These are phyloP conservation scores for Podaxis carcinomalis DNA, from an alignment of 768 basidiomycete genomes.

Conservation along the genomic window DNA sequence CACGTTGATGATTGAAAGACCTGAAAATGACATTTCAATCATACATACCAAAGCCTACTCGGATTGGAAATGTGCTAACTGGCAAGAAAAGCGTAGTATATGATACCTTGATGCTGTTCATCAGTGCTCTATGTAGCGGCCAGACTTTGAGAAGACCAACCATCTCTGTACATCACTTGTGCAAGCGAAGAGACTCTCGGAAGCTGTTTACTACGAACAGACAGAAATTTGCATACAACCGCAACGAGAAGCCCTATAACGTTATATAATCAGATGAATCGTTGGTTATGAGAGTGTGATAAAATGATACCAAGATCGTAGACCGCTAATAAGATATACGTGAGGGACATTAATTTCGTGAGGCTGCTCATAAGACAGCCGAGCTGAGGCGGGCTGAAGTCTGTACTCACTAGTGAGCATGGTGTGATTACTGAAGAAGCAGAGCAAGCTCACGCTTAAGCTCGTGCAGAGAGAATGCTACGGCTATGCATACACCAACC, in stretches of 20 bases:
- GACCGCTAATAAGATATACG: not conserved
- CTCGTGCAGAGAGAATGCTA: not conserved
- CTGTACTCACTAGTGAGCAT: not conserved
- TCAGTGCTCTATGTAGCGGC: no score
- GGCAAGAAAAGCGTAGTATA: not conserved
- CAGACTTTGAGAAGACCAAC: not conserved
- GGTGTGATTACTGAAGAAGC: no score
- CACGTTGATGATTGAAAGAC: constrained; percentile 3
- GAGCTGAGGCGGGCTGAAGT: not conserved
- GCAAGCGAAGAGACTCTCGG: not conserved
- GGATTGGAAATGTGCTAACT: not conserved
- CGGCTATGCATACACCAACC: not conserved
- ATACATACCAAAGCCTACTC: not conserved
- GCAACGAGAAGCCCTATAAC: not conserved
- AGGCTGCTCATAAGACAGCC: not conserved
- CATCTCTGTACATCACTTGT: constrained; percentile 1
- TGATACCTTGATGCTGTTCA: not conserved
- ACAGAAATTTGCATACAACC: not conserved
- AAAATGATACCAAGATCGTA: not conserved
- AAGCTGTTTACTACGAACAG: not conserved
- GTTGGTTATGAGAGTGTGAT: not conserved
- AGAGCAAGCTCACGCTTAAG: not conserved
- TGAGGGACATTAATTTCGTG: not conserved
- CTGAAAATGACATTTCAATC: not conserved
- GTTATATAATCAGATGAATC: not conserved